A percentile compares a stretch with the other conserved stretches of the same genome.
Evolutionary conservation across 805 yeast genomes (phyloP).

Genomic region (Candida verbasci): DNA sequence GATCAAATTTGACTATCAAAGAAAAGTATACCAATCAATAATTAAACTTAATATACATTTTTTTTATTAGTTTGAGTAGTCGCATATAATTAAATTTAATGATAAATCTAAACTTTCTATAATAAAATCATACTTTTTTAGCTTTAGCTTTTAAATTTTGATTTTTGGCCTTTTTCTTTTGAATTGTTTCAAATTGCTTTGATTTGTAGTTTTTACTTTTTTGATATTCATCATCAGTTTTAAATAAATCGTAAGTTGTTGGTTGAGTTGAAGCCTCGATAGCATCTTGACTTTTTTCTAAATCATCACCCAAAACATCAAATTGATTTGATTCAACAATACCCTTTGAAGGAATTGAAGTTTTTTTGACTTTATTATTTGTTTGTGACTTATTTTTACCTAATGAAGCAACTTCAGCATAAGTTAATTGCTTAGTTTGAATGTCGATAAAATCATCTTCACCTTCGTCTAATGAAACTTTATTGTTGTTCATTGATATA

Average conservation of each 20-base stretch:
- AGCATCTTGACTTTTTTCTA: slow-evolving; percentile 12
- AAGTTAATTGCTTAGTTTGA: slow-evolving; percentile 30
- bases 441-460: slow-evolving; percentile 35
- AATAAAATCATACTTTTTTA: no score
- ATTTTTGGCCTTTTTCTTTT: slow-evolving; percentile 20
- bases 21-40: no score
- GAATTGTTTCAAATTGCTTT: slow-evolving; percentile 16
- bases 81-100: no score
- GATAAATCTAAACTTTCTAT: no score
- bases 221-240: slow-evolving; percentile 7
- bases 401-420: slow-evolving; percentile 41
- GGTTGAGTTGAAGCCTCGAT: slow-evolving; percentile 11
- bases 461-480: slow-evolving; percentile 8
- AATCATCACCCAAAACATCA: slow-evolving; percentile 12
- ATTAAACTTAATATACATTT: no score
- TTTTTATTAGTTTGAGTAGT: no score
- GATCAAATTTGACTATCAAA: no score
- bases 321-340: slow-evolving; percentile 12
- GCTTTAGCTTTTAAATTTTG: no score
- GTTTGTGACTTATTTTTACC: slow-evolving; percentile 20
- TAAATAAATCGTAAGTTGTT: slow-evolving; percentile 9
- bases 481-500: slow-evolving; percentile 29
- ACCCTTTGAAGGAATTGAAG: slow-evolving; percentile 9
- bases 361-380: background rate
- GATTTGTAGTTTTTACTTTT: slow-evolving; percentile 8